Evolutionary conservation across 1,284 basidiomycete species (phyloP), one percentile per base, ranked within the genome.

Genomic region (Chalciporus sp.): DNA sequence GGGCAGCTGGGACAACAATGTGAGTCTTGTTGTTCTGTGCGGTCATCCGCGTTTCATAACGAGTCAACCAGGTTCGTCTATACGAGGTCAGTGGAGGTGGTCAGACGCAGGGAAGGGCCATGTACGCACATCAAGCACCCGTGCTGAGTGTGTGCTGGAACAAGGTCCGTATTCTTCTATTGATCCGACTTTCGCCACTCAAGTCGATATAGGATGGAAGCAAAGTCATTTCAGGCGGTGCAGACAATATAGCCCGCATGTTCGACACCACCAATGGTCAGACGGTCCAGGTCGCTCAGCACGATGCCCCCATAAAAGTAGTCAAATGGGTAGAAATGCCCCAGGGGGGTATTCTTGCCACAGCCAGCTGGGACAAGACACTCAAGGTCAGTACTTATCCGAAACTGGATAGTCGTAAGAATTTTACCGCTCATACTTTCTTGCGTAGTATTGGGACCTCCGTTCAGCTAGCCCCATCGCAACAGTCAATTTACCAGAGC

Each of bases 351-450:
- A 82, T 92, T 46, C 77, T 93, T 26, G 86, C 85, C n/a, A 94
- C 93, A 0, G 93, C 90, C 3, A 88, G 89, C 43, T 95, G 92
- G 92, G 92, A 95, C 72, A 92, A 92, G 74, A 90, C 86, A 20
- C 62, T 94, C 60, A 93, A 92, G 79, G 89, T 90, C 47, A 27
- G 71, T 62, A 2, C 19, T 27, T n/a, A 29, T 19, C n/a, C 91
- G 76, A 90, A 90, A 20, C 47, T 48, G 5, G 19, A 29, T 43
- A 43, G 50, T 48, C 44, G 51, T 49, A 57, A 12, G 11, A 33
- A 9, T 29, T 11, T 4, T 11, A 9, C 8, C 28, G 28, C 31
- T 33, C 12, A 12, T 12, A 12, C 12, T 33, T 12, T 5, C 47
- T 41, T 49, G 1, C 26, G 35, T 47, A 29, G 17, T 16, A 16